Conservation (phyloP, 2,329 filamentous ascomycete species). For the Saccharata proteae region DNA sequence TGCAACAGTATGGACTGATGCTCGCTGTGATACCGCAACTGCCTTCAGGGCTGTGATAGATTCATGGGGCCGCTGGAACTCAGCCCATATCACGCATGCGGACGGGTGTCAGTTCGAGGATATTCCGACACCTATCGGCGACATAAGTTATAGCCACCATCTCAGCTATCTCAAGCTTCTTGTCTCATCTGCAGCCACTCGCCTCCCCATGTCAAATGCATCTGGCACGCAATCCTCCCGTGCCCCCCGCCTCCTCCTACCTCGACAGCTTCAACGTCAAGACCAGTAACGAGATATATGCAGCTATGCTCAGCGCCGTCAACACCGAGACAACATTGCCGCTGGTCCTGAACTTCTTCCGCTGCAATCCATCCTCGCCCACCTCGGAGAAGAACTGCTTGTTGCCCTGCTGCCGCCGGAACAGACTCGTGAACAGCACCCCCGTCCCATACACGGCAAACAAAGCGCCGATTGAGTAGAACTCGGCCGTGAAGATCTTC, state of each 20-base stretch:
- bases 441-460: constrained; percentile 87
- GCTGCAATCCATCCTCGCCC: constrained; percentile 47
- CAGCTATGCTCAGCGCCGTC: constrained; percentile 49
- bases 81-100: too few species aligned
- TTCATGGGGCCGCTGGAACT: too few species aligned
- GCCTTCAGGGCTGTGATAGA: too few species aligned
- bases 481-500: constrained; percentile 93
- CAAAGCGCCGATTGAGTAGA: constrained; percentile 92
- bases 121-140: too few species aligned
- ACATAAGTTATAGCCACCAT: too few species aligned
- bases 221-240: too few species aligned
- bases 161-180: too few species aligned
- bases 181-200: too few species aligned
- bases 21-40: too few species aligned
- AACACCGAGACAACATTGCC: constrained; percentile 53
- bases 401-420: constrained; percentile 83
- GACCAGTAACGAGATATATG: constrained; percentile 48
- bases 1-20: too few species aligned
- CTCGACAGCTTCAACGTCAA: constrained; percentile 37
- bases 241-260: constrained; percentile 1
- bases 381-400: constrained; percentile 73
- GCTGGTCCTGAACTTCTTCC: constrained; percentile 52
- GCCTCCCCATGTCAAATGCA: too few species aligned
- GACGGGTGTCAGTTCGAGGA: too few species aligned
- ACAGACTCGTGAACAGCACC: constrained; percentile 69